Evolutionary conservation across 805 yeast genomes (phyloP).

Genomic region (Candida nemodendra): DNA sequence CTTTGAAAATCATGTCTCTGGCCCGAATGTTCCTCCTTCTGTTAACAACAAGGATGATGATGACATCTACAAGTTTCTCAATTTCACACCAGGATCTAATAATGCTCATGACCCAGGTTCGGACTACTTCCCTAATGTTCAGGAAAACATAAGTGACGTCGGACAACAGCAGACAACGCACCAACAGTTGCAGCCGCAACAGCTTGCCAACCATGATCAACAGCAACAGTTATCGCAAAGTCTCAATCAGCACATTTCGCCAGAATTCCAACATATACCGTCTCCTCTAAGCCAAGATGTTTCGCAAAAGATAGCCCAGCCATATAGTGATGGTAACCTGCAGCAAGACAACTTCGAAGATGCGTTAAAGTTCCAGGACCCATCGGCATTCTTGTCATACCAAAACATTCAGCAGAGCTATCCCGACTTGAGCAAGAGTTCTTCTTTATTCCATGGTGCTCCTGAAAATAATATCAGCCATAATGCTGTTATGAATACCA

Average conservation of each 20-base stretch:
- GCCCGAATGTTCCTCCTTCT: neutral
- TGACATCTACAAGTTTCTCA: conserved; percentile 11
- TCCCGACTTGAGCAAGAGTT: neutral
- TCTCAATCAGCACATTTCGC: neutral
- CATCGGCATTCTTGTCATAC: neutral
- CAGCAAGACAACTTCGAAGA: neutral
- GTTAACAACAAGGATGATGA: conserved; percentile 9
- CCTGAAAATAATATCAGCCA: neutral
- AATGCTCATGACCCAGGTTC: conserved; percentile 5
- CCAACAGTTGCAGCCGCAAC: conserved; percentile 2
- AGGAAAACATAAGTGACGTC: neutral
- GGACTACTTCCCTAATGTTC: conserved; percentile 10
- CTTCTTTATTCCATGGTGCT: neutral
- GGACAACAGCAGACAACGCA: neutral
- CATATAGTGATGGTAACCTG: neutral
- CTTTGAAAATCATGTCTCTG: neutral
- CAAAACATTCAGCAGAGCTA: neutral
- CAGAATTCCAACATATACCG: neutral
- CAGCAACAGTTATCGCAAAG: neutral
- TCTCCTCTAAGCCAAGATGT: neutral
- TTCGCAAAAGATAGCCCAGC: neutral
- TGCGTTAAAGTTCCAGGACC: neutral
- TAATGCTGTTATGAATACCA: neutral
- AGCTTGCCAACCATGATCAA: neutral
- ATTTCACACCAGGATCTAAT: conserved; percentile 10